Evolutionary conservation across 1,284 basidiomycete genomes (phyloP).

Genomic region (Agaricales sp.): DNA sequence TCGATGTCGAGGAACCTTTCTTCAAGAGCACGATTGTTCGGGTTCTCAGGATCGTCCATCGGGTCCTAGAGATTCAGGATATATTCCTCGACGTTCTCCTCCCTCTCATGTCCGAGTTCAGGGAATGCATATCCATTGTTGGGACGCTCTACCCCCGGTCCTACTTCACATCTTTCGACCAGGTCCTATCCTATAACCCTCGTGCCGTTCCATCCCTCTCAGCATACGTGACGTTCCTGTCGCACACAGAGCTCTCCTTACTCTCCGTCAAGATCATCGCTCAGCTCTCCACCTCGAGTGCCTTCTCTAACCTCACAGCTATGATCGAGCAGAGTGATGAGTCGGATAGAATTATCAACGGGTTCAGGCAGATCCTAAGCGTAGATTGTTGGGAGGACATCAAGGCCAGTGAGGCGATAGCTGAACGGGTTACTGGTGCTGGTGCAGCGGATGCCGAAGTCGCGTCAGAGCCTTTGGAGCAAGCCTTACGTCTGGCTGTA

Average conservation of each 20-base stretch:
- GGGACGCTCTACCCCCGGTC: slow-evolving; percentile 52
- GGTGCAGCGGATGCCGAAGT: slow-evolving; percentile 52
- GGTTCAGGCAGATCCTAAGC: slow-evolving; percentile 67
- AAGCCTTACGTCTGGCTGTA: slow-evolving; percentile 72
- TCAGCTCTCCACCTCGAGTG: slow-evolving; percentile 48
- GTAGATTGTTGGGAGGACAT: slow-evolving; percentile 52
- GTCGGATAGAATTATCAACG: slow-evolving; percentile 78
- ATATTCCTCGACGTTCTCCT: slow-evolving; percentile 86
- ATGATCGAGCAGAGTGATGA: slow-evolving; percentile 79
- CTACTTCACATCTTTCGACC: slow-evolving; percentile 68
- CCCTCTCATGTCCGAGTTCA: slow-evolving; percentile 61
- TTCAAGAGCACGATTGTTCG: slow-evolving; percentile 73
- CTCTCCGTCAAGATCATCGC: slow-evolving; percentile 76
- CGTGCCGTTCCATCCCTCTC: slow-evolving; percentile 79
- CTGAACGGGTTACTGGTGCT: slow-evolving; percentile 59
- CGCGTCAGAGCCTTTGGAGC: slow-evolving; percentile 38
- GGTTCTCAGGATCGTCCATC: slow-evolving; percentile 74
- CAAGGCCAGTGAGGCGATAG: slow-evolving; percentile 42
- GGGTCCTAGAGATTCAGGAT: slow-evolving; percentile 79
- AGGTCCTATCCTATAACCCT: slow-evolving; percentile 69
- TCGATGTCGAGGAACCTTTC: slow-evolving; percentile 57
- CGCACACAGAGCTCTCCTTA: slow-evolving; percentile 66
- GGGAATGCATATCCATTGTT: slow-evolving; percentile 16
- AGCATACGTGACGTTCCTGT: slow-evolving; percentile 62
- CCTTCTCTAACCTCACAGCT: slow-evolving; percentile 64